A percentile compares a stretch with the other conserved stretches of the same genome.
Evolutionary conservation across 225 moss, liverwort and hornwort genomes (phyloP).

Genomic region (Ulota crispa): DNA sequence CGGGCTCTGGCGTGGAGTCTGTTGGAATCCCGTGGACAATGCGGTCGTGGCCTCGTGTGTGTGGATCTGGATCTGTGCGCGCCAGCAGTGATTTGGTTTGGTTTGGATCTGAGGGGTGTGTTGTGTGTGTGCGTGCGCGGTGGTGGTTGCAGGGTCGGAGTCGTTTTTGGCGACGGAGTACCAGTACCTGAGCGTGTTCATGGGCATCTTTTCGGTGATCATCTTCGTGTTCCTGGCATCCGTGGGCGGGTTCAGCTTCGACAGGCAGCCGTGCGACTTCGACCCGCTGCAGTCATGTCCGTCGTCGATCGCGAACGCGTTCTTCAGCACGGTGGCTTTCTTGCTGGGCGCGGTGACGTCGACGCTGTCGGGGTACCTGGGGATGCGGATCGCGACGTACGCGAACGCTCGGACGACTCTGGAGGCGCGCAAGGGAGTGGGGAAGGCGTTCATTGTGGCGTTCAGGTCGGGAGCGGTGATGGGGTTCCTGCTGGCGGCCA

Average conservation of each 20-base stretch:
- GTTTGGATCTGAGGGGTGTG: not conserved
- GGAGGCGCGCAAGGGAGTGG: constrained; percentile 76
- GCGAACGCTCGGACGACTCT: constrained; percentile 87
- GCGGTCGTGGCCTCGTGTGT: fast-evolving
- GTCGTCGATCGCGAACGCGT: constrained; percentile 52
- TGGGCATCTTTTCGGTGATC: constrained; percentile 80
- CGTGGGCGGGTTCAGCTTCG: constrained; percentile 67
- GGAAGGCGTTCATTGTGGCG: constrained; percentile 74
- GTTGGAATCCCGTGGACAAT: not conserved
- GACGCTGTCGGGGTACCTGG: constrained; percentile 74
- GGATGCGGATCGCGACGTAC: constrained; percentile 90
- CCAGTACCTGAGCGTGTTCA: constrained; percentile 69
- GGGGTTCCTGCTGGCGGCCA: constrained; percentile 77
- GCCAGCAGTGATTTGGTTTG: too few species aligned
- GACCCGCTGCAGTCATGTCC: constrained; percentile 47
- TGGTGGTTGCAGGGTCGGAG: constrained; percentile 52
- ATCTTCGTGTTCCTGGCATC: constrained; percentile 87
- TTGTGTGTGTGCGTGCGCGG: not conserved
- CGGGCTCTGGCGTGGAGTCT: not conserved
- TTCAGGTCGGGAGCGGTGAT: constrained; percentile 86
- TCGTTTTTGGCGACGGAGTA: constrained; percentile 77
- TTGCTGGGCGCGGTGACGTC: constrained; percentile 76
- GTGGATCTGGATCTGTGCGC: not conserved
- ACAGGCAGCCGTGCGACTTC: constrained; percentile 43
- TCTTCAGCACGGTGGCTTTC: constrained; percentile 81